These are phyloP conservation scores for Chaetothyriales sp. DNA, from an alignment of 2,329 filamentous ascomycete species.

Conservation along the genomic window DNA sequence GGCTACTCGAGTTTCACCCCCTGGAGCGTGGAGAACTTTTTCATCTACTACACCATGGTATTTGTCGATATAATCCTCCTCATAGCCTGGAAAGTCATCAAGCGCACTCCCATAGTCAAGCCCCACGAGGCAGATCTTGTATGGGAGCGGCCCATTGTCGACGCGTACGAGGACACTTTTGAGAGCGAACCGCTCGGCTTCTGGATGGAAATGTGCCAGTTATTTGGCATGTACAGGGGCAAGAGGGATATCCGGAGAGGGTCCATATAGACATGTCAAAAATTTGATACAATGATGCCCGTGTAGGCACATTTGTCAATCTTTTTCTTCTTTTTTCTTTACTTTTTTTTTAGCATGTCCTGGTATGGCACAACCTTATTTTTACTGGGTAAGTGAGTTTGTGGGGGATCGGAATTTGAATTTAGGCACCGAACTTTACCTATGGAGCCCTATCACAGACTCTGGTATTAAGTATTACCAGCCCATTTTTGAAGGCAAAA, in stretches of 20 bases:
- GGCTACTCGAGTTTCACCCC: conserved; percentile 43
- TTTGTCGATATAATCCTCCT: conserved; percentile 40
- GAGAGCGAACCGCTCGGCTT: conserved; percentile 28
- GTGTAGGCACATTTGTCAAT: neutral
- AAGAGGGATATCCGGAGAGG: conserved; percentile 3
- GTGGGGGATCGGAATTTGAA: too few relatives aligned
- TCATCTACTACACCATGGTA: conserved; percentile 48
- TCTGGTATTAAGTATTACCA: too few relatives aligned
- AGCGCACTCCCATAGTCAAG: conserved; percentile 40
- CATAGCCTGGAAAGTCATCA: conserved; percentile 47
- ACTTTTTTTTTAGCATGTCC: too few relatives aligned
- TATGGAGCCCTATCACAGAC: too few relatives aligned
- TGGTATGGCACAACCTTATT: too few relatives aligned
- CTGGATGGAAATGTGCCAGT: conserved; percentile 14
- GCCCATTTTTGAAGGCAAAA: neutral
- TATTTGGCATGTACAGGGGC: conserved; percentile 10
- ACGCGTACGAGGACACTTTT: conserved; percentile 42
- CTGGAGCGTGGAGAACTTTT: conserved; percentile 51
- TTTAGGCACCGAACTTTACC: too few relatives aligned
- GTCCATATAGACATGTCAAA: neutral
- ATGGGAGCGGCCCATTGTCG: conserved; percentile 45
- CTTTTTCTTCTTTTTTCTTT: neutral
- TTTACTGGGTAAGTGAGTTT: too few relatives aligned
- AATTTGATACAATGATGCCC: neutral
- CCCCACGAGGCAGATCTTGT: conserved; percentile 45